phyloP scores from a whole-genome alignment of 805 yeast genomes.

The Kuraishia molischiana region DNA sequence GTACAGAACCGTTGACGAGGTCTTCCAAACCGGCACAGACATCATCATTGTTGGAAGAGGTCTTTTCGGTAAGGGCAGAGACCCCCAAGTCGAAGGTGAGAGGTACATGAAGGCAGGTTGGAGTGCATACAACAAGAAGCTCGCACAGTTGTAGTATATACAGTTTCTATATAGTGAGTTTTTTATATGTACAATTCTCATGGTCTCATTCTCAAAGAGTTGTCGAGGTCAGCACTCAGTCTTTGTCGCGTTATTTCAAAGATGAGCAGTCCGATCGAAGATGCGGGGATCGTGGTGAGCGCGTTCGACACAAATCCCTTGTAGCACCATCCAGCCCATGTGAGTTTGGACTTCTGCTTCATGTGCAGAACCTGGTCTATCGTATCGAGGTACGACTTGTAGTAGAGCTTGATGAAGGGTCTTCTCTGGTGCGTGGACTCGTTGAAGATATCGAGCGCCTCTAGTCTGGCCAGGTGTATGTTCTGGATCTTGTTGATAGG shows the following conservation, averaged over 20 bases:
- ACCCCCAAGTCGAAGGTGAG: conserved; percentile 77
- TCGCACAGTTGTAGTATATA: conserved; percentile 10
- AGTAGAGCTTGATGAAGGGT: conserved; percentile 40
- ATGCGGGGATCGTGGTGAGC: conserved; percentile 73
- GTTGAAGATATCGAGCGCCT: conserved; percentile 62
- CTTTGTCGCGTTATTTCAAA: conserved; percentile 67
- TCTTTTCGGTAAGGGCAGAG: conserved; percentile 87
- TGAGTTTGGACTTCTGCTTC: conserved; percentile 40
- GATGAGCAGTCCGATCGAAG: conserved; percentile 76
- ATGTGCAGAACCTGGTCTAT: conserved; percentile 47
- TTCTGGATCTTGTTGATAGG: conserved; percentile 77
- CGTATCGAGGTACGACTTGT: conserved; percentile 71
- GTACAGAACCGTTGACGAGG: conserved; percentile 86
- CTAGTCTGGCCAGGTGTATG: conserved; percentile 69
- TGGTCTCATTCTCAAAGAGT: background rate
- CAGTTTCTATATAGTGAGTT: no score
- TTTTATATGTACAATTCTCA: no score
- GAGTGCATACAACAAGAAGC: conserved; percentile 64
- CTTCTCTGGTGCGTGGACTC: conserved; percentile 17
- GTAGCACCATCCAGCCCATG: conserved; percentile 62
- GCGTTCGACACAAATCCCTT: conserved; percentile 72
- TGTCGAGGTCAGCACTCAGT: conserved; percentile 17
- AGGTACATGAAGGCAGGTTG: conserved; percentile 93
- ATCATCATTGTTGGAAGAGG: conserved; percentile 98
- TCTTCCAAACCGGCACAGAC: conserved; percentile 79